Base-by-base conservation (phyloP, 2,329 filamentous ascomycete genomes). In the Colletotrichum truncatum region DNA sequence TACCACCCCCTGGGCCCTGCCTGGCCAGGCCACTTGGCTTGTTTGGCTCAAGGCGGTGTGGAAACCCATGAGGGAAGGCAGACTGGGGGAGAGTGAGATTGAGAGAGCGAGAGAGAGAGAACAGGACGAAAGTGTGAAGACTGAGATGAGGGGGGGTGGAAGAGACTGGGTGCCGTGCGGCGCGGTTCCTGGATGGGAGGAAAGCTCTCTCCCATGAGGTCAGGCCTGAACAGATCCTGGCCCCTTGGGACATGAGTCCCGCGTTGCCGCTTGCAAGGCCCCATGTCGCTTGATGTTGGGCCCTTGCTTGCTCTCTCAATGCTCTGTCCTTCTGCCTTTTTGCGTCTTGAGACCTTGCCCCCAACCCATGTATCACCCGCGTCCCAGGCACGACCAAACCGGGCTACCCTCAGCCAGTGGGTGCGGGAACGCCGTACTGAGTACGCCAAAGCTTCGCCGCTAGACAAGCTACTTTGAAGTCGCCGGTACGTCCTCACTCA, bases 281-380 rank as follows among this genome's bases (percentile, higher is more conserved):
- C 57, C 62, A 39, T 62, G 62, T 59, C 28, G 48, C 39, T 65
- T 45, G 43, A 54, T 53, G 64, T 52, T 58, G 48, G 54, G 39
- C 28, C 59, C 57, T 48, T 57, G 28, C 38, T n/a, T 52, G 30
- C 38, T 49, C 38, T 56, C 28, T 28, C 43, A 28, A 26, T 21
- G 38, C 39, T 56, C 59, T 59, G 45, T 52, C 18, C 18, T 54
- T 28, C 39, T 61, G 58, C 51, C 43, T 54, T n/a, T 14, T 26
- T 53, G 45, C 46, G 28, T 60, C 38, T 59, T 53, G 55, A 60
- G 61, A 64, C 61, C 55, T 53, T 52, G 57, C 63, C 63, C 36
- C 39, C 36, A 34, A 43, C 62, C 64, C 64, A 64, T 58, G 67
- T 68, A 53, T 64, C 65, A 66, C 53, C 67, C 67, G 58, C 57